phyloP scores from a whole-genome alignment of 2,329 filamentous ascomycete species.

The Chalaropsis thielavioides region DNA sequence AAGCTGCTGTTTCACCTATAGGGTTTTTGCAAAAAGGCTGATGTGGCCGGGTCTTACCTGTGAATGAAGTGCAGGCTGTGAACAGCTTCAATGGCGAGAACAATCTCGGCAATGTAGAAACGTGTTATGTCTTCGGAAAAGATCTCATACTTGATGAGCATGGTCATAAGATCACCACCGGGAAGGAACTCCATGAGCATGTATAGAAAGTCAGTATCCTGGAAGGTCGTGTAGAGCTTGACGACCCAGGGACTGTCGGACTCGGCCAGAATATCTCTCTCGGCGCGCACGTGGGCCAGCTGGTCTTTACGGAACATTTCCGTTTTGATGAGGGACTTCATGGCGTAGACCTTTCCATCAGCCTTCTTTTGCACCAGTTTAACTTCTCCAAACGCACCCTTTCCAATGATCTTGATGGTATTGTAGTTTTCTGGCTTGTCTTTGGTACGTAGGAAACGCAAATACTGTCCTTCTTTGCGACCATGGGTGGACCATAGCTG shows the following conservation, averaged over 20 bases:
- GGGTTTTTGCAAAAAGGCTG: neutral
- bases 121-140: conserved; percentile 97
- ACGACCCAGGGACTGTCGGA: conserved; percentile 99
- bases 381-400: conserved; percentile 96
- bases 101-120: conserved; percentile 98
- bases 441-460: conserved; percentile 85
- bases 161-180: conserved; percentile 97
- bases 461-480: conserved; percentile 78
- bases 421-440: conserved; percentile 90
- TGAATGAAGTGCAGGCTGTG: conserved; percentile 98
- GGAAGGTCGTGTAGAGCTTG: conserved; percentile 95
- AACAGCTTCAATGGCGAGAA: conserved; percentile 94
- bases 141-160: conserved; percentile 99
- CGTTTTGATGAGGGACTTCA: conserved; percentile 96
- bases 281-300: conserved; percentile 88
- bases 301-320: conserved; percentile 99
- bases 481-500: conserved; percentile 74
- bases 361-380: conserved; percentile 93
- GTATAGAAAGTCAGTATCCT: conserved; percentile 90
- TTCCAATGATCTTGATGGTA: conserved; percentile 95
- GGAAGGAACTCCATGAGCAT: conserved; percentile 99
- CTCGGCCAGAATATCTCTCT: conserved; percentile 93
- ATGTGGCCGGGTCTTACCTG: conserved; percentile 47
- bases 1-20: neutral
- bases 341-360: conserved; percentile 91